Base-by-base conservation (phyloP, 1,284 basidiomycete species). In the Bondarzewia mesenterica region DNA sequence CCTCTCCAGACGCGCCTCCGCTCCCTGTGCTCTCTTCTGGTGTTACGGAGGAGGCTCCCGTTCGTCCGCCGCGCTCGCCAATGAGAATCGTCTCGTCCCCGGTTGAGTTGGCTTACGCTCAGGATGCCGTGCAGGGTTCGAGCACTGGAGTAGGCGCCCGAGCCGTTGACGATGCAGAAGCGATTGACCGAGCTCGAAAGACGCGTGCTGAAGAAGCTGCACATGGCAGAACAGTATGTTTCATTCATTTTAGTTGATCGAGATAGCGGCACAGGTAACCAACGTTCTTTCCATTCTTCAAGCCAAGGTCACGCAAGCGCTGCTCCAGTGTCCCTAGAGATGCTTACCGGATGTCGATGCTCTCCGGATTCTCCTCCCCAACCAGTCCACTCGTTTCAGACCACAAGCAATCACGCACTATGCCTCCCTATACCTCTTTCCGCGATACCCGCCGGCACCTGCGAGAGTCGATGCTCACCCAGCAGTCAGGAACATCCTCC, bases 401-500 rank as follows among this genome's bases (percentile, higher is more conserved):
- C 46, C 54, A 57, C 25, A 55, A 60, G 46, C 43, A 52, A 40
- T 53, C 53, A 51, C 55, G 55, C 53, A 58, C 47, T 46, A 57
- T 29, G 49, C 63, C 45, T 50, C 58, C 32, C 50, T 62, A 43
- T 59, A 52, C 42, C 42, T 60, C 44, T 51, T 54, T 50, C 21
- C 57, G 52, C 29, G 55, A 58, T 29, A 53, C 52, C 40, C 52
- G 54, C 20, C 57, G 55, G 26, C 60, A 63, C 38, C 54, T 69
- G 42, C 70, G 73, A 49, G 74, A 80, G 54, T 80, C 78, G 14
- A 52, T 78, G 15, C 42, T 70, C 36, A 77, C 77, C 4, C 69
- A 73, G 32, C 64, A 67, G 49, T 85, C 85, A 5, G 72, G 73
- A 5, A 72, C 76, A 26, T 81, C 82, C 15, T 86, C 85, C 6